Conservation (phyloP, 768 basidiomycete genomes). For the Hericium coralloides region DNA sequence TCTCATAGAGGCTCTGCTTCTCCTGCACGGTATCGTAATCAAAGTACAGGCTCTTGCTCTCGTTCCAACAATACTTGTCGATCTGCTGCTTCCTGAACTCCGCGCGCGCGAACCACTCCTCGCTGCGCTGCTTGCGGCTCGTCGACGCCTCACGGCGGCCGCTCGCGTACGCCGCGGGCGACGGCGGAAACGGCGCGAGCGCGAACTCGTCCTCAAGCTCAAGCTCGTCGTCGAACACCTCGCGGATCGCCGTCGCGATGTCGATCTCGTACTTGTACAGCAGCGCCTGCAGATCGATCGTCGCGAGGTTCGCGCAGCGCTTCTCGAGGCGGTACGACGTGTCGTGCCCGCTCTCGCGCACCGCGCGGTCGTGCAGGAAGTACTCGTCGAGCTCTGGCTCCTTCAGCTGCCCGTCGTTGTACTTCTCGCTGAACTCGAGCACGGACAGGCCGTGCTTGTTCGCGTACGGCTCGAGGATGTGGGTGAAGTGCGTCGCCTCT, state of each 20-base stretch:
- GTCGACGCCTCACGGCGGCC: slow-evolving; percentile 51
- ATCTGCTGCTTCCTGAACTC: slow-evolving; percentile 77
- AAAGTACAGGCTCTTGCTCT: slow-evolving; percentile 88
- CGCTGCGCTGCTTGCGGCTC: slow-evolving; percentile 57
- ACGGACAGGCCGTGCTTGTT: slow-evolving; percentile 87
- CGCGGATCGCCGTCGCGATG: slow-evolving; percentile 94
- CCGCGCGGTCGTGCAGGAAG: slow-evolving; percentile 93
- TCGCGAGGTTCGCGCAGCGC: slow-evolving; percentile 93
- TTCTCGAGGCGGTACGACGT: slow-evolving; percentile 97
- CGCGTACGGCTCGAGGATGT: slow-evolving; percentile 93
- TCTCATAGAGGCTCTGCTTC: slow-evolving; percentile 91
- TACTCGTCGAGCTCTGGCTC: slow-evolving; percentile 94
- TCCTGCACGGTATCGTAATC: slow-evolving; percentile 92
- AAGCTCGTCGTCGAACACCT: slow-evolving; percentile 89
- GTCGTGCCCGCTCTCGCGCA: slow-evolving; percentile 94
- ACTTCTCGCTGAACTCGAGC: slow-evolving; percentile 93
- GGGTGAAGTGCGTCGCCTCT: slow-evolving; percentile 96
- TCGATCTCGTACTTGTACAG: slow-evolving; percentile 99
- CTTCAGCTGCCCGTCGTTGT: slow-evolving; percentile 74
- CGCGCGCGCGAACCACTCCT: slow-evolving; percentile 91
- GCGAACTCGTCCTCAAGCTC: slow-evolving; percentile 90
- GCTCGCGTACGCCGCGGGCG: slow-evolving; percentile 58
- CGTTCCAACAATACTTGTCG: slow-evolving; percentile 96
- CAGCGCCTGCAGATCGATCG: slow-evolving; percentile 91
- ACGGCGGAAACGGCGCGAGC: slow-evolving; percentile 87